Percentiles rank a stretch among this genome's conserved stretches.
phyloP scores from a whole-genome alignment of 768 basidiomycete species.

The Rhodocollybia butyracea region DNA sequence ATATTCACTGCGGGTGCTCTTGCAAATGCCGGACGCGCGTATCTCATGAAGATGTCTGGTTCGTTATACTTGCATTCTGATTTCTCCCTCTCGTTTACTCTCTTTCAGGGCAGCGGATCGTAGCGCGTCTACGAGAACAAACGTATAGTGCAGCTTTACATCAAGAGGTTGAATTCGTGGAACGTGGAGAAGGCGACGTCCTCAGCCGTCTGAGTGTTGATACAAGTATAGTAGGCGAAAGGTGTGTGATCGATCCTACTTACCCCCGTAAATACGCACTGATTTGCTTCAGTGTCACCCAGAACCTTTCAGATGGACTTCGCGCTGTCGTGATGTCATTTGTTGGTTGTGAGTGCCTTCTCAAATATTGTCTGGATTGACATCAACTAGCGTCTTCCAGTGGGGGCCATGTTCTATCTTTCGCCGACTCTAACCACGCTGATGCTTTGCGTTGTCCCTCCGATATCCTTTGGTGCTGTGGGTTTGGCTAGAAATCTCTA shows the following conservation, averaged over 20 bases:
- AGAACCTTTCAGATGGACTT: slow-evolving; percentile 76
- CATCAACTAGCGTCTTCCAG: slow-evolving; percentile 31
- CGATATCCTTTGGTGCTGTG: slow-evolving; percentile 81
- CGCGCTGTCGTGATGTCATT: slow-evolving; percentile 89
- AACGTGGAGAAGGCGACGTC: slow-evolving; percentile 91
- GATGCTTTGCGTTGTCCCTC: slow-evolving; percentile 92
- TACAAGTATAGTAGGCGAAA: slow-evolving; percentile 91
- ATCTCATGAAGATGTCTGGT: slow-evolving; percentile 87
- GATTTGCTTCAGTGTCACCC: slow-evolving; percentile 52
- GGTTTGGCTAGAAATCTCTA: background rate
- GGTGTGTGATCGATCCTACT: slow-evolving; percentile 37
- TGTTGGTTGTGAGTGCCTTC: slow-evolving; percentile 72
- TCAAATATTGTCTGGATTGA: background rate
- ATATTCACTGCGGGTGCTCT: slow-evolving; percentile 85
- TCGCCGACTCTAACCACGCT: slow-evolving; percentile 84
- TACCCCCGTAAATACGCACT: slow-evolving; percentile 5
- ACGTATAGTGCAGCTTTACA: slow-evolving; percentile 81
- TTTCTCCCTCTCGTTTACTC: background rate
- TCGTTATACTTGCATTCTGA: slow-evolving; percentile 13
- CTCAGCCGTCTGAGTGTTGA: slow-evolving; percentile 89
- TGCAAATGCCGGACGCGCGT: slow-evolving; percentile 81
- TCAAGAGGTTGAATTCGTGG: slow-evolving; percentile 93
- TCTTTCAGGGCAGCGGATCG: slow-evolving; percentile 74
- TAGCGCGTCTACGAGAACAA: slow-evolving; percentile 78
- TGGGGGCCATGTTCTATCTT: slow-evolving; percentile 94